Evolutionary conservation across 257 asterid species (phyloP).

Genomic region (Solanum chaucha): DNA sequence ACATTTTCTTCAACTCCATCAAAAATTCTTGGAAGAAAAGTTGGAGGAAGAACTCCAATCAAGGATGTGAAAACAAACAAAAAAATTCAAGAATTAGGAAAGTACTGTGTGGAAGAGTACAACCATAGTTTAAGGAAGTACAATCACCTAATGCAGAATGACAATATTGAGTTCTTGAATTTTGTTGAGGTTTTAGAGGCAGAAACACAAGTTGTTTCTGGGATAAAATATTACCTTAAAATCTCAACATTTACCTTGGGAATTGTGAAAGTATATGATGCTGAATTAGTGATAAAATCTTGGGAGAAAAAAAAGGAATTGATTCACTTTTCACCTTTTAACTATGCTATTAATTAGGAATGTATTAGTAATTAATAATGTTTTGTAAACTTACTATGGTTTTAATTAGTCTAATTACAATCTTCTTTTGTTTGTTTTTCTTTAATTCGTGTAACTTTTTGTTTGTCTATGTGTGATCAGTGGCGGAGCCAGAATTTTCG

Average conservation of each 20-base stretch:
- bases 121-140: neutral
- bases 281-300: constrained; percentile 45
- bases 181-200: constrained; percentile 53
- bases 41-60: constrained; percentile 35
- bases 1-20: neutral
- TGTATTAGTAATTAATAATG: neutral
- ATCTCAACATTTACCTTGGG: constrained; percentile 27
- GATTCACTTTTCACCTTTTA: constrained; percentile 21
- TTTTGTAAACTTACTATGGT: neutral
- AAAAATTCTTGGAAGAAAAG: constrained; percentile 9
- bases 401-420: neutral
- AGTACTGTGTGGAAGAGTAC: constrained; percentile 39
- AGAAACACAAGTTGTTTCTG: constrained; percentile 65
- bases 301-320: constrained; percentile 40
- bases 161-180: neutral
- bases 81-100: constrained; percentile 51
- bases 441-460: too few relatives aligned
- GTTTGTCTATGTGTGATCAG: too few relatives aligned
- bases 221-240: constrained; percentile 55
- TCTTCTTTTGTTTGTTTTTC: too few relatives aligned
- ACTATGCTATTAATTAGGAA: neutral
- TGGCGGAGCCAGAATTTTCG: too few relatives aligned
- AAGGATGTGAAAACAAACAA: constrained; percentile 35
- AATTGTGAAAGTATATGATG: constrained; percentile 20
- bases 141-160: neutral